A percentile compares a stretch with the other conserved stretches of the same genome.
These are phyloP conservation scores for Phytophthora sp. DNA, from an alignment of 352 stramenopile species.

Conservation along the genomic window DNA sequence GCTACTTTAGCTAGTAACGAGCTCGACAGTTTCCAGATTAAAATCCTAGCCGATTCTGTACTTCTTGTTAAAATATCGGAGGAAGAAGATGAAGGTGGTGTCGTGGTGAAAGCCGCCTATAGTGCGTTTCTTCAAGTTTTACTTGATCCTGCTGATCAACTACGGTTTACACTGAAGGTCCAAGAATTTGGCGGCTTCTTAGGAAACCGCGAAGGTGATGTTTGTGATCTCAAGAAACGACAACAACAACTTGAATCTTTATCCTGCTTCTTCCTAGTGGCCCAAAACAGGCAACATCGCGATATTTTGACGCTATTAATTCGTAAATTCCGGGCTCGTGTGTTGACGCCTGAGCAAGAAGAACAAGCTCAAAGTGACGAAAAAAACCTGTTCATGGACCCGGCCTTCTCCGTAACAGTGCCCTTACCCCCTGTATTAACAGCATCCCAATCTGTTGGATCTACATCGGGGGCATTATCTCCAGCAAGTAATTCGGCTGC, in stretches of 20 bases:
- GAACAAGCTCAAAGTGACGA: conserved; percentile 65
- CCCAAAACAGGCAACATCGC: conserved; percentile 79
- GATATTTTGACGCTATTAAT: conserved; percentile 80
- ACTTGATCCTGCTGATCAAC: conserved; percentile 64
- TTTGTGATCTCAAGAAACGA: conserved; percentile 63
- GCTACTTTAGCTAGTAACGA: conserved; percentile 82
- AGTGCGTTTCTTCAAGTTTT: conserved; percentile 72
- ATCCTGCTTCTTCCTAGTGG: conserved; percentile 80
- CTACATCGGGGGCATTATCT: conserved; percentile 19
- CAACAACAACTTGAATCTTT: conserved; percentile 44
- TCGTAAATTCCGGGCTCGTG: conserved; percentile 69
- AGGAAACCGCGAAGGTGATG: conserved; percentile 60
- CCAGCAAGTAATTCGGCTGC: conserved; percentile 25
- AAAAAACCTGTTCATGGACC: conserved; percentile 74
- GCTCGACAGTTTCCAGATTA: conserved; percentile 83
- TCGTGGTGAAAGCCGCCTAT: conserved; percentile 61
- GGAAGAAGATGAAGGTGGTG: conserved; percentile 64
- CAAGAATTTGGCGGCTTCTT: conserved; percentile 79
- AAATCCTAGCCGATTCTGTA: conserved; percentile 61
- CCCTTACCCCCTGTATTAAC: not conserved
- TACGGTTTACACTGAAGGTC: conserved; percentile 80
- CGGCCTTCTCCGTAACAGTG: conserved; percentile 43
- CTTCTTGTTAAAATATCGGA: conserved; percentile 79
- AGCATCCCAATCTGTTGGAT: conserved; percentile 6
- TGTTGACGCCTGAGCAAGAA: conserved; percentile 56